Evolutionary conservation across 768 basidiomycete species (phyloP).

Genomic region (Naematelia encephala): DNA sequence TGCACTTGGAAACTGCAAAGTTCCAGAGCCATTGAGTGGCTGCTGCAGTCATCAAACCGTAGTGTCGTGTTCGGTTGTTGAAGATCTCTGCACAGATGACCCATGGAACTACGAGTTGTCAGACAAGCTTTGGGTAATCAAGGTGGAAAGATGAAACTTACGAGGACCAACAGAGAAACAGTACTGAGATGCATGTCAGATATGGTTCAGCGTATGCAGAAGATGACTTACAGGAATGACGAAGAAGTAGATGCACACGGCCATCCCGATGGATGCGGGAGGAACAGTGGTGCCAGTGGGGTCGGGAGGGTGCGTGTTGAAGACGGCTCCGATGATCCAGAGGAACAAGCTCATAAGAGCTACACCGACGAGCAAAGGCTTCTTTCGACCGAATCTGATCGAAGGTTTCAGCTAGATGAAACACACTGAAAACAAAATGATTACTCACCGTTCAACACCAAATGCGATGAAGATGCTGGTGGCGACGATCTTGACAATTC

Average conservation of each 20-base stretch:
- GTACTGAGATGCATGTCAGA: too few species aligned
- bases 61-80: slow-evolving; percentile 76
- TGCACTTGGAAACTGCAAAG: slow-evolving; percentile 34
- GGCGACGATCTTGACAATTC: slow-evolving; percentile 53
- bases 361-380: slow-evolving; percentile 64
- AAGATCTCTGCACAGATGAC: slow-evolving; percentile 80
- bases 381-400: slow-evolving; percentile 51
- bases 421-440: too few species aligned
- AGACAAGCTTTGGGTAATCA: slow-evolving; percentile 66
- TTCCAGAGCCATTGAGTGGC: slow-evolving; percentile 62
- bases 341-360: slow-evolving; percentile 75
- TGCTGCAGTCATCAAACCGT: slow-evolving; percentile 70
- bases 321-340: slow-evolving; percentile 78
- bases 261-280: slow-evolving; percentile 69
- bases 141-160: too few species aligned
- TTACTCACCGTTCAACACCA: slow-evolving; percentile 50
- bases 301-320: slow-evolving; percentile 64
- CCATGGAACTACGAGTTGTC: slow-evolving; percentile 62
- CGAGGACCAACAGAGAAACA: too few species aligned
- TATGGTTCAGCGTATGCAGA: too few species aligned
- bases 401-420: too few species aligned
- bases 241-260: slow-evolving; percentile 55
- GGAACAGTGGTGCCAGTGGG: slow-evolving; percentile 52
- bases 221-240: too few species aligned
- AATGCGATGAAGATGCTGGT: slow-evolving; percentile 51